These are phyloP conservation scores for Ceratocystis huliohia DNA, from an alignment of 2,329 filamentous ascomycete species.

Conservation along the genomic window DNA sequence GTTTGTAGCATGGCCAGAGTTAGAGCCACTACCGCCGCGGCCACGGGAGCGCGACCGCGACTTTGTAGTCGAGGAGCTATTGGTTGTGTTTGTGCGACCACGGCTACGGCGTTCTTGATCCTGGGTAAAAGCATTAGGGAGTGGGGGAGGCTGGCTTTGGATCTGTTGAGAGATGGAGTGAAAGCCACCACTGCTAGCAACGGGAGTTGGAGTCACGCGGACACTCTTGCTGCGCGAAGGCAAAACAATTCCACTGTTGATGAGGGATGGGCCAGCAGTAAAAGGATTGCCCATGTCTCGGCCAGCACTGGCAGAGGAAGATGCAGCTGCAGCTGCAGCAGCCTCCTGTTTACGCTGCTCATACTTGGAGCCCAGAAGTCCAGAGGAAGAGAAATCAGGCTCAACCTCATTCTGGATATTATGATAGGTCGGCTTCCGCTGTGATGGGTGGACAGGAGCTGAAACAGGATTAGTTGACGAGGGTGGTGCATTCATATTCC, in stretches of 20 bases:
- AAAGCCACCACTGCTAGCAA: slow-evolving; percentile 12
- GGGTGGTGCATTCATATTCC: slow-evolving; percentile 10
- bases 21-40: slow-evolving; percentile 23
- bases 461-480: background rate
- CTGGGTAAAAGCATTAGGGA: slow-evolving; percentile 16
- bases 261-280: slow-evolving; percentile 43
- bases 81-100: slow-evolving; percentile 12
- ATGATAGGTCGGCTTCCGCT: slow-evolving; percentile 8
- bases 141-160: slow-evolving; percentile 2
- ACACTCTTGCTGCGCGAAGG: slow-evolving; percentile 15
- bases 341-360: slow-evolving; percentile 35
- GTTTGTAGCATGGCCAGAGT: slow-evolving; percentile 21
- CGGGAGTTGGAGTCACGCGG: background rate
- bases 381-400: slow-evolving; percentile 37
- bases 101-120: slow-evolving; percentile 15
- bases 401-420: slow-evolving; percentile 22
- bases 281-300: slow-evolving; percentile 33
- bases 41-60: slow-evolving; percentile 25
- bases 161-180: slow-evolving; percentile 17
- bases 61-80: background rate
- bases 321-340: slow-evolving; percentile 20
- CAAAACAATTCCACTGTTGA: slow-evolving; percentile 32
- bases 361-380: slow-evolving; percentile 40
- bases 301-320: slow-evolving; percentile 27
- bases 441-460: background rate